Evolutionary conservation across 1,139 yeast species (phyloP), one percentile per base, ranked within the genome.

Genomic region (Yamadazyma diospyri): DNA sequence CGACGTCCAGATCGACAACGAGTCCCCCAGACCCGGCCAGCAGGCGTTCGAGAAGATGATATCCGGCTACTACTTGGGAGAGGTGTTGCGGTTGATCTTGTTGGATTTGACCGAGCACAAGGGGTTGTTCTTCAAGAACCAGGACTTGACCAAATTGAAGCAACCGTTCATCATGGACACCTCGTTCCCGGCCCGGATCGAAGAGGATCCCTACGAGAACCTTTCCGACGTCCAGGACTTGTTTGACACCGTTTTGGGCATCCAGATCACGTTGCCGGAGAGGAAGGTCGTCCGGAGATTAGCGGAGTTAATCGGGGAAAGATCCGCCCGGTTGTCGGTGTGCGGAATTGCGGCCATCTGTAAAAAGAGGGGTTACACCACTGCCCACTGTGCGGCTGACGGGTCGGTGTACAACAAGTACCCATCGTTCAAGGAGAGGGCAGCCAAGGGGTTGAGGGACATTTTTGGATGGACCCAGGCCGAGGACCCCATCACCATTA

Each of bases 11-110:
- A 81, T 92, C 45, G 98, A 92, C 61, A 68, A 66, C 28, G 82
- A 84, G 53, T 83, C 95, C 30, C 97, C 97, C 52, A 83, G 97
- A 66, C 97, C 97, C 33, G 89, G 94, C 46, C 95, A 89, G 66
- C 98, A 92, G 66, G 60, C 92, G 32, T 92, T 87, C 59, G 98
- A 92, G 69, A 92, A 92, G 70, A 88, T 92, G 97, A 87, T 89
- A 51, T 86, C 96, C 27, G 98, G 98, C 43, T 85, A 87, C 65
- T 92, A 92, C 63, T 71, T 92, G 51, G 98, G 98, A 52, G 98
- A 92, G 69, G 71, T 92, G 27, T 66, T 89, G 51, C 80, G 98
- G 59, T 72, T 87, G 55, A 76, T 84, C 37, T 69, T 92, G 51
- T 54, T 88, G 25, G 97, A 89, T 47, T 71, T 86, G 48, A 64